phyloP scores from a whole-genome alignment of 2,329 filamentous ascomycete genomes.

The Tolypocladium ovalisporum region DNA sequence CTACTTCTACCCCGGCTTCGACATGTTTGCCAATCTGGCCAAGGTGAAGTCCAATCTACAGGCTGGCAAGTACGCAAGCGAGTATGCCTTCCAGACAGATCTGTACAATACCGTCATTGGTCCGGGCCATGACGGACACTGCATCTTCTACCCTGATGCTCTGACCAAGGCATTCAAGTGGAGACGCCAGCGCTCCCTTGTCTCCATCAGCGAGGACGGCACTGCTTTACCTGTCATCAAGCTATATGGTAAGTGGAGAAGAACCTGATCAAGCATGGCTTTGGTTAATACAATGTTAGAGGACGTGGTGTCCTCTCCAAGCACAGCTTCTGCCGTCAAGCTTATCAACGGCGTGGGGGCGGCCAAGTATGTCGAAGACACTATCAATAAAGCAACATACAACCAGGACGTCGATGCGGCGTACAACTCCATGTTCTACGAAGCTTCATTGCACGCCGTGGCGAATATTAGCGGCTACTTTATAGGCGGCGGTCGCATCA shows the following conservation, averaged over 20 bases:
- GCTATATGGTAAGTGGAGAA: conserved; percentile 6
- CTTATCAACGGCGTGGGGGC: conserved; percentile 16
- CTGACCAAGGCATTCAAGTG: conserved; percentile 5
- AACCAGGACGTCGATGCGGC: conserved; percentile 16
- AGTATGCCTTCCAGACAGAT: conserved; percentile 44
- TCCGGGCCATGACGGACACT: conserved; percentile 53
- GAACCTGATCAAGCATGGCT: neutral
- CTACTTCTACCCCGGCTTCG: conserved; percentile 37
- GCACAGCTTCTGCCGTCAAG: conserved; percentile 11
- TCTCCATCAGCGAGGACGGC: conserved; percentile 24
- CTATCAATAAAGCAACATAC: conserved; percentile 7
- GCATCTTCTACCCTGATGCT: conserved; percentile 19
- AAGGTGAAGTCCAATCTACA: conserved; percentile 30
- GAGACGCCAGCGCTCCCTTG: conserved; percentile 21
- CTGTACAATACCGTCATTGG: conserved; percentile 39
- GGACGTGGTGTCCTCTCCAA: conserved; percentile 9
- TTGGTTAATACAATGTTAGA: neutral
- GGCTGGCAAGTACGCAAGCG: conserved; percentile 32
- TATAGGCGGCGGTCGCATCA: conserved; percentile 15
- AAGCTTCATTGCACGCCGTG: conserved; percentile 9
- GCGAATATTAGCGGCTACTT: conserved; percentile 17
- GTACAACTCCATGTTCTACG: conserved; percentile 28
- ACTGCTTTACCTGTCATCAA: conserved; percentile 10
- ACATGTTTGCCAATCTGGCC: conserved; percentile 34
- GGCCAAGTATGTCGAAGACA: conserved; percentile 10